phyloP scores from a whole-genome alignment of 2,329 filamentous ascomycete species.

The Phaeophleospora eucalypticola region DNA sequence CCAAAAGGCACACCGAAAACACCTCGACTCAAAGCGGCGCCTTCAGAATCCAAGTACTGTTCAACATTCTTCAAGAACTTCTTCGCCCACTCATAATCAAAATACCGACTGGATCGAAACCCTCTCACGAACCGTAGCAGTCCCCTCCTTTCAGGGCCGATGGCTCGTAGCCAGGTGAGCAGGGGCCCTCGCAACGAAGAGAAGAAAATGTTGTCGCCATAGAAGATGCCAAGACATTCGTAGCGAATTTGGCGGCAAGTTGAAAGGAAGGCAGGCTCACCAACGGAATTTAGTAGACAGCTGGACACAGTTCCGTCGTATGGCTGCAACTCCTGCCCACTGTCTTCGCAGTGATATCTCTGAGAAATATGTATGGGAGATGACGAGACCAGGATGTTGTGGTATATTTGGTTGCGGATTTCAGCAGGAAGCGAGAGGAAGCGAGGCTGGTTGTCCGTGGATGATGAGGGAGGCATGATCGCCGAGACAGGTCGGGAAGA shows the following conservation, averaged over 20 bases:
- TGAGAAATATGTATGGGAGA: not conserved
- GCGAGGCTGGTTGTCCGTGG: not conserved
- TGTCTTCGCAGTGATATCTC: not conserved
- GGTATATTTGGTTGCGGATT: constrained; percentile 6
- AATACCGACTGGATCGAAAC: not conserved
- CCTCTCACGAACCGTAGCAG: not conserved
- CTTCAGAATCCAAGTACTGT: not conserved
- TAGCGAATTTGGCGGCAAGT: not conserved
- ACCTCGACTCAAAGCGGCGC: not conserved
- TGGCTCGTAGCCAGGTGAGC: not conserved
- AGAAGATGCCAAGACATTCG: constrained; percentile 2
- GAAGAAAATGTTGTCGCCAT: constrained; percentile 7
- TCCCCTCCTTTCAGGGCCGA: constrained; percentile 1
- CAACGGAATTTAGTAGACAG: constrained; percentile 1
- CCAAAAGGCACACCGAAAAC: constrained; percentile 1
- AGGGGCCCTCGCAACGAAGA: not conserved
- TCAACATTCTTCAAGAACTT: not conserved
- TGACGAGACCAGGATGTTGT: not conserved
- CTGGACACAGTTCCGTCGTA: not conserved
- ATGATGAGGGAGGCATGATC: not conserved
- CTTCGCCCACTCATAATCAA: not conserved
- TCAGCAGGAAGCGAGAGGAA: constrained; percentile 3
- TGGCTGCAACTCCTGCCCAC: not conserved
- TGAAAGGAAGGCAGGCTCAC: not conserved
- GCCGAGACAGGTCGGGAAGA: no score